Base-by-base conservation (phyloP, 352 stramenopile genomes). In the Phytophthora kernoviae region DNA sequence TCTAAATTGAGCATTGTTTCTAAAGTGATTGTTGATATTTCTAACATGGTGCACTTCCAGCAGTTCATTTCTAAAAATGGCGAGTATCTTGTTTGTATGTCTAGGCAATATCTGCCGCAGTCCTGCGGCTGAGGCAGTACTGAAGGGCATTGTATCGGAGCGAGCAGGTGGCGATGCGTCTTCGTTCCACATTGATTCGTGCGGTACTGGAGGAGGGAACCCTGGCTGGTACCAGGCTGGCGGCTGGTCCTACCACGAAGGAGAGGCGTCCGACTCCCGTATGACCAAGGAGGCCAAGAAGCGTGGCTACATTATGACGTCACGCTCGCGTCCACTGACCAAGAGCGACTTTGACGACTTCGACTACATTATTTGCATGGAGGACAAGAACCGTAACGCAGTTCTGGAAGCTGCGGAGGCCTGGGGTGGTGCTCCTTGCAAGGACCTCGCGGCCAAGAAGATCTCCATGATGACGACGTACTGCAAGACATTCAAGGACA, bases 341-440 rank as follows among this genome's bases (percentile, higher is more conserved):
- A 63, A 58, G 6, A 33, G 75, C 30, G 90, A 97, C 39, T 73
- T 97, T 34, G 66, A 91, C 9, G 61, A 83, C 11, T 95, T 96
- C 45, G 88, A 97, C 58, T 82, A 93, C 54, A 94, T 97, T 61
- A 79, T 96, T 26, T 93, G 84, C 58, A 97, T 97, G 89, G 89
- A 97, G 52, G 67, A 81, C 52, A 88, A 87, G 69, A 97, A 97
- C 73, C 77, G 77, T 34, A 41, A 57, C n/a, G 85, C 87, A 2
- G 87, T 97, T 58, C 57, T 94, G 20, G 87, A 95, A 53, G 89
- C 89, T 0, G 89, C 88, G 1, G 58, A 87, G 10, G 67, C 85
- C 32, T 97, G 89, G 89, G 89, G 87, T n/a, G 88, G 87, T 24
- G 72, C 51, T 3, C 48, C 83, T 1, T 79, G 75, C 43, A 62